Evolutionary conservation across 441 rosid species (phyloP).

Genomic region (Sinapis alba): DNA sequence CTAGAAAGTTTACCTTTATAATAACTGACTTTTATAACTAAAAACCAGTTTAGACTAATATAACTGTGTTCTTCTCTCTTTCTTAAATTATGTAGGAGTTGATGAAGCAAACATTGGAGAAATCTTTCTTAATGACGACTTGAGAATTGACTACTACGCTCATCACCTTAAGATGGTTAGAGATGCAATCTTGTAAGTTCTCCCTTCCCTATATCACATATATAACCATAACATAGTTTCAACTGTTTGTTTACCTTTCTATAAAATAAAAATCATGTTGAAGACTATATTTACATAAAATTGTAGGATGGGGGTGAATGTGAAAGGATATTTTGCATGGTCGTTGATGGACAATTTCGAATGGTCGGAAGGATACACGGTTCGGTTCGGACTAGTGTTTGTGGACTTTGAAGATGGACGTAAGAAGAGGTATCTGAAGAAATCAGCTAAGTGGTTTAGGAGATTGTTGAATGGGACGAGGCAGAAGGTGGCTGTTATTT

Average conservation of each 20-base stretch:
- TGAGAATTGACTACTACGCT: constrained; percentile 42
- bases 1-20: not conserved
- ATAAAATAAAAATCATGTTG: not conserved
- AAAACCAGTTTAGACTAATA: not conserved
- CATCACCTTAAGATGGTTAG: constrained; percentile 37
- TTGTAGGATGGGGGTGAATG: constrained; percentile 42
- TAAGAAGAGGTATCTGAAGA: constrained; percentile 47
- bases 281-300: not conserved
- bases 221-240: not conserved
- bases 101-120: constrained; percentile 35
- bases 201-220: not conserved
- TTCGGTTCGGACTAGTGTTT: constrained; percentile 45
- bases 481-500: constrained; percentile 34
- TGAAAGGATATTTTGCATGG: constrained; percentile 49
- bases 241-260: not conserved
- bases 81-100: constrained; percentile 34
- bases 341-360: constrained; percentile 46
- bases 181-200: constrained; percentile 32
- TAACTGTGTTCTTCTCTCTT: not conserved
- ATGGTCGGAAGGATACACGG: constrained; percentile 45
- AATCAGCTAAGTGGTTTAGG: constrained; percentile 47
- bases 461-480: constrained; percentile 26
- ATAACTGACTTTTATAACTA: not conserved
- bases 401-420: constrained; percentile 44
- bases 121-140: constrained; percentile 31